Percentiles rank a stretch among this genome's conserved stretches.
Evolutionary conservation across 2,329 filamentous ascomycete genomes (phyloP).

Genomic region (Thermoascus crustaceus): DNA sequence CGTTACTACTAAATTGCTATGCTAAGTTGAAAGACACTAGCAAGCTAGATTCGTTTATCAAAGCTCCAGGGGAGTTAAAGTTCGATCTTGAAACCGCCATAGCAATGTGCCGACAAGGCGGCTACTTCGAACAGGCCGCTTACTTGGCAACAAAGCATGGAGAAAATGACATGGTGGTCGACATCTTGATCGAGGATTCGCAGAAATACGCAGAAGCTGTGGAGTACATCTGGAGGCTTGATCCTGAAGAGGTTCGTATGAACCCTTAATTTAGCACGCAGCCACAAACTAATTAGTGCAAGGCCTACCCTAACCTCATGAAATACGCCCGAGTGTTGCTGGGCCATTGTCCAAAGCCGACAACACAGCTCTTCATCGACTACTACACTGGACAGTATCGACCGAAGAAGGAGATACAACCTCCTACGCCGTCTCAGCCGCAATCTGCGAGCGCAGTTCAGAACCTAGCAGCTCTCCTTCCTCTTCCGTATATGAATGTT

Average conservation of each 20-base stretch:
- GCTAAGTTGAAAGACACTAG: conserved; percentile 95
- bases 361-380: conserved; percentile 82
- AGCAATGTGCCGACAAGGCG: conserved; percentile 91
- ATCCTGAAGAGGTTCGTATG: conserved; percentile 61
- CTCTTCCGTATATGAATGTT: conserved; percentile 74
- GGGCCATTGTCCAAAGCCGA: conserved; percentile 72
- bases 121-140: conserved; percentile 93
- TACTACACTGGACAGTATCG: conserved; percentile 85
- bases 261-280: background rate
- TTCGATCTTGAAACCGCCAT: conserved; percentile 98
- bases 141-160: conserved; percentile 91
- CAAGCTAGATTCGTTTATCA: conserved; percentile 94
- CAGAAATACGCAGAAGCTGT: conserved; percentile 83
- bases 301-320: conserved; percentile 84
- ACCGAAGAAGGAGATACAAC: conserved; percentile 57
- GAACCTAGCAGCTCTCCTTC: conserved; percentile 74
- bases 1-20: conserved; percentile 89
- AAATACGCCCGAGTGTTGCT: conserved; percentile 90
- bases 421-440: conserved; percentile 39
- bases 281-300: conserved; percentile 22
- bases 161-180: conserved; percentile 87
- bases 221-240: conserved; percentile 81
- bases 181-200: conserved; percentile 91
- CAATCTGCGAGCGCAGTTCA: conserved; percentile 67
- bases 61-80: conserved; percentile 77